phyloP scores from a whole-genome alignment of 139 green algal species.

The Chlorella sp. region DNA sequence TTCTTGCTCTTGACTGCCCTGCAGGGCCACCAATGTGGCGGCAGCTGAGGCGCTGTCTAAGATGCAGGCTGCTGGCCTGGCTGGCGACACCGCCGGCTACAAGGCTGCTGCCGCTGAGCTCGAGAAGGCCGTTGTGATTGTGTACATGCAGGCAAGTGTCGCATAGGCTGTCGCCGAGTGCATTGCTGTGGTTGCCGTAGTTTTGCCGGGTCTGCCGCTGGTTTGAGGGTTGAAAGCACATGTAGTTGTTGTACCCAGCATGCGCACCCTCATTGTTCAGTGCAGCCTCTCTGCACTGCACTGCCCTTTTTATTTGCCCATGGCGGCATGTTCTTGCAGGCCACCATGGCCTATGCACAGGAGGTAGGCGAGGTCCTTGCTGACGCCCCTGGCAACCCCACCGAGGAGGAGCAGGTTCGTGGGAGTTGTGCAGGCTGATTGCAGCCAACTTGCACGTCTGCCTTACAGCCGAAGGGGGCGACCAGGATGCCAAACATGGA shows the following conservation, averaged over 20 bases:
- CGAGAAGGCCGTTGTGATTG: constrained; percentile 11
- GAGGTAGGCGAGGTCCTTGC: background rate
- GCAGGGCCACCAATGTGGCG: constrained; percentile 12
- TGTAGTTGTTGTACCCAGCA: background rate
- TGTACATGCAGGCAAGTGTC: background rate
- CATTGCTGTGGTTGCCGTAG: too few relatives aligned
- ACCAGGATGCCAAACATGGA: too few relatives aligned
- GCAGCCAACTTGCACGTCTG: too few relatives aligned
- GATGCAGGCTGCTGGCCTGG: background rate
- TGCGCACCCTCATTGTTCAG: background rate
- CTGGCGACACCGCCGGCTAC: background rate
- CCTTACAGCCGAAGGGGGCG: too few relatives aligned
- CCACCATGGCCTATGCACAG: constrained; percentile 12
- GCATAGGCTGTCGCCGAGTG: too few relatives aligned
- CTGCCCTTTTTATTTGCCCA: too few relatives aligned
- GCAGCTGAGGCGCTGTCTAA: background rate
- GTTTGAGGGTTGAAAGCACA: too few relatives aligned
- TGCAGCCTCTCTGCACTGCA: too few relatives aligned
- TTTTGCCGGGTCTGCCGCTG: too few relatives aligned
- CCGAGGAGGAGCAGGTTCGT: background rate
- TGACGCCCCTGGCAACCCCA: background rate
- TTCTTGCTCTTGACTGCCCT: background rate
- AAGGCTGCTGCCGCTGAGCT: background rate
- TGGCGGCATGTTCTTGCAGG: too few relatives aligned
- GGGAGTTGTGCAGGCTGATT: too few relatives aligned